These are phyloP conservation scores for Paracamarosporium sp. DNA, from an alignment of 2,329 filamentous ascomycete genomes.

Conservation along the genomic window DNA sequence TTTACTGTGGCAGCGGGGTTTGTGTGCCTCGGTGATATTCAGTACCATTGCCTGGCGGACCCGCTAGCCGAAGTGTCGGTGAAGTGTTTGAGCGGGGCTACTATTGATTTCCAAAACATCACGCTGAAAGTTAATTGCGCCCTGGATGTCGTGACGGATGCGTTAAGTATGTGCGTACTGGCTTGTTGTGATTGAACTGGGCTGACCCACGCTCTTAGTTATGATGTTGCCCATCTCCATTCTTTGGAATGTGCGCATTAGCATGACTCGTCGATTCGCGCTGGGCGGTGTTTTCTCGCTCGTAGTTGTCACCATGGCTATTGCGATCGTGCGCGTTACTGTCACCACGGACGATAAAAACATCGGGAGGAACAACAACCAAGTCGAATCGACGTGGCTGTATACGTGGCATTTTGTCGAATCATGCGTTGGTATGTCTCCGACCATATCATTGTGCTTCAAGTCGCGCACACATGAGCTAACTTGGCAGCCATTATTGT, in stretches of 20 bases:
- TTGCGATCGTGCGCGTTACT: constrained; percentile 13
- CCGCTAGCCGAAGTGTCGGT: no score
- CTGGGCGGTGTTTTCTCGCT: constrained; percentile 17
- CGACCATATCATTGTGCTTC: no score
- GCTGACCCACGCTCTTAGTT: no score
- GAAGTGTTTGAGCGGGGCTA: no score
- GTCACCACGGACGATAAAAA: constrained; percentile 8
- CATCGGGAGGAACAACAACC: no score
- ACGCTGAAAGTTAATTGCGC: constrained; percentile 16
- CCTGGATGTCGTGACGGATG: constrained; percentile 20
- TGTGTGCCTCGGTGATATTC: constrained; percentile 10
- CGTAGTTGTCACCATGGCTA: constrained; percentile 16
- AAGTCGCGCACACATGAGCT: no score
- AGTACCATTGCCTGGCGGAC: no score
- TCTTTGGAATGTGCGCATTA: constrained; percentile 10
- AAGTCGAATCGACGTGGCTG: constrained; percentile 17
- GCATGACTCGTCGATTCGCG: constrained; percentile 3
- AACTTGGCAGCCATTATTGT: no score
- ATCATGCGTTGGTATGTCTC: no score
- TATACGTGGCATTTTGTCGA: no score
- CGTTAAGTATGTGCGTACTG: constrained; percentile 15
- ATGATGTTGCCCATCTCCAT: constrained; percentile 15
- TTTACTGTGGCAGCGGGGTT: constrained; percentile 10
- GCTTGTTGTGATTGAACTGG: no score
- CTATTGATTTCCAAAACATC: no score